Base-by-base conservation (phyloP, 768 basidiomycete genomes). In the Gloeophyllum trabeum region DNA sequence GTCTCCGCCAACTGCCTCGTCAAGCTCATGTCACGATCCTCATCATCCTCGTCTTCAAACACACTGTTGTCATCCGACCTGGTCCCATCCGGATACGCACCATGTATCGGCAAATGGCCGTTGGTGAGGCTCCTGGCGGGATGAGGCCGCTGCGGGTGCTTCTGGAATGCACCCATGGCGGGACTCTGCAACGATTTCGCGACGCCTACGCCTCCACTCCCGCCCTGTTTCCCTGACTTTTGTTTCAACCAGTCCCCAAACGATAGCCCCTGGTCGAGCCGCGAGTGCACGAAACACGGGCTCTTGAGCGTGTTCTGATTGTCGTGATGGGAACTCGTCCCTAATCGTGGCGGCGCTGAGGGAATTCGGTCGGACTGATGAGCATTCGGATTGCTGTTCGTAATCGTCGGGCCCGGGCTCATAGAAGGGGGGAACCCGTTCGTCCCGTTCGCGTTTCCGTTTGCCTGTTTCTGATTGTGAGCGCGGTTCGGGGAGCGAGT, bases 1-100 rank as follows among this genome's bases (percentile, higher is more conserved):
- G 96, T 99, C 65, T 94, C 94, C 5, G 94, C 96, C 12, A 99
- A 71, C 51, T 92, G 89, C 56, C 76, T 82, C 4, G 96, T 98
- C 53, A 98, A 61, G 56, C 81, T 93, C 34, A 75, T 73, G 1
- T 73, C 75, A 47, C 76, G 78, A 35, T 79, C 81, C 19, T 86
- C 80, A 22, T 82, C 79, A 23, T 78, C 80, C 37, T 71, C 73
- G 35, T 49, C 53, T 38, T 48, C 57, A 26, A 42, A 67, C 61
- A 46, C 56, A 56, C 43, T 59, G 43, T 35, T 41, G 26, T 46
- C 46, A n/a, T n/a, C n/a, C 49, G 2, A 48, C 50, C 38, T 52
- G 49, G 44, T 45, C 51, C 4, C 49, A 45, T 38, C 53, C 47
- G 16, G 52, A 45, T 28, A 53, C 45, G 19, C 45, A 24, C 10